phyloP scores from a whole-genome alignment of 768 basidiomycete genomes.

The Pholiota conissans region DNA sequence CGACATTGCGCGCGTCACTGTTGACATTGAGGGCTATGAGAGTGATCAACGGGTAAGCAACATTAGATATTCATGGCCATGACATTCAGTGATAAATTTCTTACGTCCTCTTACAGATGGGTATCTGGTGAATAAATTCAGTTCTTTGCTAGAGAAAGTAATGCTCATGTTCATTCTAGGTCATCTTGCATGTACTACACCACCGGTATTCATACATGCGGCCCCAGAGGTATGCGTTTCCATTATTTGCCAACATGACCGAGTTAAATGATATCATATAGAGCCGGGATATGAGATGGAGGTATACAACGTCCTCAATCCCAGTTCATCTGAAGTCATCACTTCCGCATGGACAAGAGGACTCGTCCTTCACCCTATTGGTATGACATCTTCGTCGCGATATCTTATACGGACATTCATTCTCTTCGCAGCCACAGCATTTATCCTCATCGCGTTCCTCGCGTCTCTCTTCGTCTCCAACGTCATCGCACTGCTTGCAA shows the following conservation, averaged over 20 bases:
- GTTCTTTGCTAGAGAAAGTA: not conserved
- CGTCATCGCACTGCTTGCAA: constrained; percentile 61
- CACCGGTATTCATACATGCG: constrained; percentile 48
- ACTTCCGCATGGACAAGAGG: constrained; percentile 69
- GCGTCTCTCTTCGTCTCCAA: constrained; percentile 56
- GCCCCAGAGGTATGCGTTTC: not conserved
- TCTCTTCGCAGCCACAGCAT: not conserved
- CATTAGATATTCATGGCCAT: not conserved
- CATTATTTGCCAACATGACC: not conserved
- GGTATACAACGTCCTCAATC: constrained; percentile 31
- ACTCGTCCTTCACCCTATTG: constrained; percentile 73
- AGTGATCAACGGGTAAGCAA: constrained; percentile 57
- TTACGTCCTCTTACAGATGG: constrained; percentile 46
- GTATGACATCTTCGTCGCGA: constrained; percentile 38
- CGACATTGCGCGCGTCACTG: constrained; percentile 61
- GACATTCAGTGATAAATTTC: not conserved
- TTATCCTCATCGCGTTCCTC: constrained; percentile 61
- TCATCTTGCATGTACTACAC: constrained; percentile 55
- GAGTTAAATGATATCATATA: constrained; percentile 14
- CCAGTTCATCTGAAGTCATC: constrained; percentile 41
- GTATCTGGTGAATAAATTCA: constrained; percentile 56
- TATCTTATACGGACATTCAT: constrained; percentile 21
- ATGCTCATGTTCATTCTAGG: constrained; percentile 37
- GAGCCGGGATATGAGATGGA: constrained; percentile 58
- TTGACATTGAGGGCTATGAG: constrained; percentile 28